Percentiles rank a stretch among this genome's conserved stretches.
These are phyloP conservation scores for Dothistroma septosporum DNA, from an alignment of 2,329 filamentous ascomycete species.

Conservation along the genomic window DNA sequence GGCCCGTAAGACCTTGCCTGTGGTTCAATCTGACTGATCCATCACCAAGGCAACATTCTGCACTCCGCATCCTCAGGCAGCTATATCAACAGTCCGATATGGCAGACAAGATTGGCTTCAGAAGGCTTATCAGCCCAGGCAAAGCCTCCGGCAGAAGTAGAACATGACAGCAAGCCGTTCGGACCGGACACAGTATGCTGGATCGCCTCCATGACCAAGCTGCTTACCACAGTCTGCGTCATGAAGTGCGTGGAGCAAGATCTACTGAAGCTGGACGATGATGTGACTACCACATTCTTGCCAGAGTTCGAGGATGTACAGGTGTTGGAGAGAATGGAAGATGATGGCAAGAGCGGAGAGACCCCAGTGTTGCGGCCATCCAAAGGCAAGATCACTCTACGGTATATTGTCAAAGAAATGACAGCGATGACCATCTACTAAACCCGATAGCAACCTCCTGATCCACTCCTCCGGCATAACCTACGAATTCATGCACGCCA, in stretches of 20 bases:
- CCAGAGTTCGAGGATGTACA: slow-evolving; percentile 48
- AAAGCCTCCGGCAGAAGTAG: background rate
- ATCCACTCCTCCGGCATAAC: slow-evolving; percentile 49
- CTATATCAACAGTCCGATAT: slow-evolving; percentile 6
- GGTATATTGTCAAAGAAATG: background rate
- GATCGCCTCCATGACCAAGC: slow-evolving; percentile 38
- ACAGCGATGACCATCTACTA: background rate
- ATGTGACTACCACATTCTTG: slow-evolving; percentile 40
- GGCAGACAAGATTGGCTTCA: slow-evolving; percentile 1
- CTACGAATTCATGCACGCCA: slow-evolving; percentile 42
- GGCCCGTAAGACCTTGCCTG: background rate
- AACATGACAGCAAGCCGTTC: background rate
- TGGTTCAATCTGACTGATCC: background rate
- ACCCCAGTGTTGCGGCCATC: slow-evolving; percentile 28
- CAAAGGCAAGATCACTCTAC: slow-evolving; percentile 45
- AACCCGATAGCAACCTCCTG: slow-evolving; percentile 35
- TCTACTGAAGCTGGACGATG: slow-evolving; percentile 43
- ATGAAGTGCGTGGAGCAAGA: slow-evolving; percentile 54
- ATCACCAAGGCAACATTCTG: slow-evolving; percentile 2
- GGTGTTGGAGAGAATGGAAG: slow-evolving; percentile 45
- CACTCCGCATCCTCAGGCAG: slow-evolving; percentile 3
- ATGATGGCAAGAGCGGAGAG: slow-evolving; percentile 33
- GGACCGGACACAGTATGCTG: slow-evolving; percentile 8
- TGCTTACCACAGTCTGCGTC: slow-evolving; percentile 50
- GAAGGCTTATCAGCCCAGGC: background rate